These are phyloP conservation scores for Fraxinus americana DNA, from an alignment of 257 asterid genomes.

Conservation along the genomic window DNA sequence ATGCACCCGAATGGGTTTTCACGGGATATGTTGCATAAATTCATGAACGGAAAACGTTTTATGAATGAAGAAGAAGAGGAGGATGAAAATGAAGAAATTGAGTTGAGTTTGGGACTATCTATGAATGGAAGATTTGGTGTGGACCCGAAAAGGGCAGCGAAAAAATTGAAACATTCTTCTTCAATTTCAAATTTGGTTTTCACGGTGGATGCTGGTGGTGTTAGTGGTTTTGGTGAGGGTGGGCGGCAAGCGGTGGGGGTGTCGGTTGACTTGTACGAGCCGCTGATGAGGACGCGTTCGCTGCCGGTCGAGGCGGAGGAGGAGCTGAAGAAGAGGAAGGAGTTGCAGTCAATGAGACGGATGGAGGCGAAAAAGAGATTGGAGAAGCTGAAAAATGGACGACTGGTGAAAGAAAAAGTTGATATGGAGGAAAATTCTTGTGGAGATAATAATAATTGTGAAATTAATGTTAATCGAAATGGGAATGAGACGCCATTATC, in stretches of 20 bases:
- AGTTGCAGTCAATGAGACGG: constrained; percentile 59
- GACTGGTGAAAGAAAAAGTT: constrained; percentile 39
- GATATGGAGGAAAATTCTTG: constrained; percentile 21
- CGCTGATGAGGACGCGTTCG: constrained; percentile 61
- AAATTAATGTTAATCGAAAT: constrained; percentile 14
- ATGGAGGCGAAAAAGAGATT: constrained; percentile 72
- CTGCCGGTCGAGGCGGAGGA: constrained; percentile 57
- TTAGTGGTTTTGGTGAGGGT: constrained; percentile 13
- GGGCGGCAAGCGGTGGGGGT: constrained; percentile 23
- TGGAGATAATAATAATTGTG: constrained; percentile 29
- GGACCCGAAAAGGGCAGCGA: constrained; percentile 50
- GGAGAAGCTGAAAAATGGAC: constrained; percentile 57
- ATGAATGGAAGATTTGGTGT: constrained; percentile 80
- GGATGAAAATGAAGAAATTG: constrained; percentile 42
- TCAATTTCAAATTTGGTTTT: constrained; percentile 43
- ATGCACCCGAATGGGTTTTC: constrained; percentile 31
- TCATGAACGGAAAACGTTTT: constrained; percentile 14
- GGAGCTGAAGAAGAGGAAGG: constrained; percentile 70
- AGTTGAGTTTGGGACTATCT: constrained; percentile 79
- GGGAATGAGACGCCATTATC: constrained; percentile 39
- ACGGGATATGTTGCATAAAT: constrained; percentile 42
- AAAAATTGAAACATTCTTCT: constrained; percentile 60
- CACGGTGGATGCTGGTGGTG: constrained; percentile 21
- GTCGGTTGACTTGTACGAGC: constrained; percentile 38
- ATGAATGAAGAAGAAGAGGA: constrained; percentile 2